Evolutionary conservation across 139 green algal genomes (phyloP), one percentile per base, ranked within the genome.

Genomic region (Coelastrella sp.): DNA sequence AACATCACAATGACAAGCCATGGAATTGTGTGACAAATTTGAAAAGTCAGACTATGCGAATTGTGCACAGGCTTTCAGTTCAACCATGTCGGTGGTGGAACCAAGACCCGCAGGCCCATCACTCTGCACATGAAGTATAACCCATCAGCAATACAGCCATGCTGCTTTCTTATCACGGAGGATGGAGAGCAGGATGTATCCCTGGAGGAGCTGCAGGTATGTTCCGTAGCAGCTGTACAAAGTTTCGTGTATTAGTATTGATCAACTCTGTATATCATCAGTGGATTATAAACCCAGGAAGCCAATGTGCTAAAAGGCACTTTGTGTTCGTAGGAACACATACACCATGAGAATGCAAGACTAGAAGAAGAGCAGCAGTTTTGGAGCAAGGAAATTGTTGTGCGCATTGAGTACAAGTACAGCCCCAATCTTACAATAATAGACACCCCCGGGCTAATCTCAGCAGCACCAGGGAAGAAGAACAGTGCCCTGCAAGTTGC

Each of bases 401-500:
- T 99, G 38, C 93, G 94, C 59, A 98, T 99, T 66, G 94, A 99
- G 86, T 96, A 97, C 91, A 96, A 95, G 67, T 98, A 95, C 91
- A 98, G 95, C 86, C 96, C 96, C 40, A 99, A 99, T 91, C 90
- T 99, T 9, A 98, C 96, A 59, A 99, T 99, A 91, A 99, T 99
- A 74, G 96, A 99, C 86, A 99, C 96, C 0, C 96, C 96, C 23
- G 96, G 95, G 57, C 90, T 99, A n/a, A 99, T 99, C 85, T 92
- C 92, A 5, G 96, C 96, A 0, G 96, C 96, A 0, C 96, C 96
- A 3, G 96, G 96, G 32, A 95, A 95, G 87, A 90, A 89, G 38
- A 96, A 97, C 85, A 78, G 78, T 34, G 71, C 71, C 32, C 78
- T 97, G 85, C 94, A 96, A 80, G 87, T 88, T 69, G 91, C 89